Conservation (phyloP, 305 asterid genomes). For the Andrographis paniculata region DNA sequence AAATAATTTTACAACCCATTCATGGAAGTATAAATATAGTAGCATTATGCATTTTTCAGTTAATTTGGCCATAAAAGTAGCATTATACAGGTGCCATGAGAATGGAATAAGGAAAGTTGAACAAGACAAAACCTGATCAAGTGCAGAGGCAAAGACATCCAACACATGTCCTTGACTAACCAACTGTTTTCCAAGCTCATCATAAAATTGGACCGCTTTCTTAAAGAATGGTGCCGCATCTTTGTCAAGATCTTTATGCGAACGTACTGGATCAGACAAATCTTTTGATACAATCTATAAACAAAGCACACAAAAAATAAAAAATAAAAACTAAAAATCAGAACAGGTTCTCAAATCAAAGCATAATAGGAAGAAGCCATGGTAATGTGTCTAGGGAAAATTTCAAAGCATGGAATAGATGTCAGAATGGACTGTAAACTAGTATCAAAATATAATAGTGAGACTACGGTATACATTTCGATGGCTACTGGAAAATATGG, state of each 20-base stretch:
- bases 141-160: conserved; percentile 96
- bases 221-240: conserved; percentile 87
- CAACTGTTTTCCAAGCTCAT: conserved; percentile 78
- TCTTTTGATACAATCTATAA: conserved; percentile 92
- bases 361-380: no score
- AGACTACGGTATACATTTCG: no score
- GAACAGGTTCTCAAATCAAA: no score
- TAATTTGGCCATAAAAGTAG: background rate
- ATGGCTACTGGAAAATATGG: no score
- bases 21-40: no score
- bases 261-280: conserved; percentile 92
- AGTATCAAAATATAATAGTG: no score
- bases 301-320: conserved; percentile 35
- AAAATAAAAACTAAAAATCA: no score
- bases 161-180: conserved; percentile 85
- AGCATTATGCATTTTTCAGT: no score
- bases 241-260: conserved; percentile 97
- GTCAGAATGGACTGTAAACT: conserved; percentile 35
- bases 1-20: no score
- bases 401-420: conserved; percentile 72
- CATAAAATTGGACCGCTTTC: conserved; percentile 76
- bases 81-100: background rate
- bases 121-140: conserved; percentile 75
- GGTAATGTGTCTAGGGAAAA: no score
- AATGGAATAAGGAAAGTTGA: background rate